Percentiles rank a stretch among this genome's conserved stretches.
Evolutionary conservation across 2,329 filamentous ascomycete genomes (phyloP).

Genomic region (Colletotrichum sp.): DNA sequence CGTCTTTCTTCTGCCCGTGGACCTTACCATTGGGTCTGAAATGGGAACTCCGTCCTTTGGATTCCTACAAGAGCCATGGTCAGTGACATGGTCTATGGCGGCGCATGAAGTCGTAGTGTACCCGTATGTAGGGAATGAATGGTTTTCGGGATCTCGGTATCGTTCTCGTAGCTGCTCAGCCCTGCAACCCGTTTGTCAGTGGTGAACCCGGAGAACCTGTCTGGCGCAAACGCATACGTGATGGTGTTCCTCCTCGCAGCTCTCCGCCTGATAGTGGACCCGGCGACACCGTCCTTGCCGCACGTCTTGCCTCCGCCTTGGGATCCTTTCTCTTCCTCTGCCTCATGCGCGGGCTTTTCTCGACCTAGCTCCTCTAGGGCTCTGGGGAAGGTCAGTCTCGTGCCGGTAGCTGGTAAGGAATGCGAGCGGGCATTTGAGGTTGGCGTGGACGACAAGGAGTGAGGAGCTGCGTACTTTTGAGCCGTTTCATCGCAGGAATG

Average conservation of each 20-base stretch:
- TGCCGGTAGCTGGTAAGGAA: not conserved
- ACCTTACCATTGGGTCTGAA: slow-evolving; percentile 12
- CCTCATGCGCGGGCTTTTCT: not conserved
- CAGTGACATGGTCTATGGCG: not conserved
- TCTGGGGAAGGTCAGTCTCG: not conserved
- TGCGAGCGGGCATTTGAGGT: not conserved
- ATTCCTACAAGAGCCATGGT: not conserved
- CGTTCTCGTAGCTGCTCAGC: not conserved
- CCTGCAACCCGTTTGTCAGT: not conserved
- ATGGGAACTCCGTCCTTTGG: slow-evolving; percentile 13
- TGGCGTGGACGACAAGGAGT: not conserved
- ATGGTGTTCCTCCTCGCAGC: not conserved
- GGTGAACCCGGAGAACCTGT: not conserved
- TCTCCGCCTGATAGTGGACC: not conserved
- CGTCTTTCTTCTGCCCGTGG: not conserved
- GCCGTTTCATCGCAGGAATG: slow-evolving; percentile 13
- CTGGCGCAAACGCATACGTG: not conserved
- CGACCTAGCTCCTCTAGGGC: not conserved
- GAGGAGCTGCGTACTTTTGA: not conserved
- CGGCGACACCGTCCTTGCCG: not conserved
- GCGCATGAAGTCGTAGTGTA: not conserved
- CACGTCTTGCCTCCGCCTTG: not conserved
- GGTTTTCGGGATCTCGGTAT: not conserved
- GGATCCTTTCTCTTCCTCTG: not conserved
- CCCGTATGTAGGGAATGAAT: slow-evolving; percentile 17